These are phyloP conservation scores for Lepidium africanum DNA, from an alignment of 345 rosid genomes.

Conservation along the genomic window DNA sequence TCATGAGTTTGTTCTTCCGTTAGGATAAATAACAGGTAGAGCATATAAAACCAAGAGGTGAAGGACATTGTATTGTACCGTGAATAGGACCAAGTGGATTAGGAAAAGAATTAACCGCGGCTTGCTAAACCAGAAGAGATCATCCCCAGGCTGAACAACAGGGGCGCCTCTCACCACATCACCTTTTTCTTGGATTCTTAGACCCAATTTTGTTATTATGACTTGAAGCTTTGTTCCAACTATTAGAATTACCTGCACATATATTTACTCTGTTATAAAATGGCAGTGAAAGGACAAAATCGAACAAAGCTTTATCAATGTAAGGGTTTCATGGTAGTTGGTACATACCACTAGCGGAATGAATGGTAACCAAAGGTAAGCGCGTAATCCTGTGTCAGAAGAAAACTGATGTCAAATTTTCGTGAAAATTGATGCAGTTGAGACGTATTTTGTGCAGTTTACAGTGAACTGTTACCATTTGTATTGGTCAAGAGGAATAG, in stretches of 20 bases:
- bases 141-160: constrained; percentile 79
- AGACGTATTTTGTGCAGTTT: not conserved
- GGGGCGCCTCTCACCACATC: constrained; percentile 92
- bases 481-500: constrained; percentile 68
- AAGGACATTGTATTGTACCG: constrained; percentile 35
- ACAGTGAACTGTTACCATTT: constrained; percentile 39
- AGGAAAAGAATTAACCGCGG: constrained; percentile 76
- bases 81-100: constrained; percentile 75
- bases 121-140: constrained; percentile 87
- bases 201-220: constrained; percentile 70
- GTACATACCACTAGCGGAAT: constrained; percentile 62
- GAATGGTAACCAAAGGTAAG: constrained; percentile 74
- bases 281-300: not conserved
- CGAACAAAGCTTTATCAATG: not conserved
- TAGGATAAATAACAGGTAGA: not conserved
- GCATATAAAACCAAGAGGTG: not conserved
- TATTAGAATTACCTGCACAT: constrained; percentile 50
- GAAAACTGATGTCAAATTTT: not conserved
- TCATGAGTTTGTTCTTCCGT: not conserved
- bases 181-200: constrained; percentile 76
- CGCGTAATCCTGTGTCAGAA: constrained; percentile 44
- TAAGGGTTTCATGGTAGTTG: not conserved
- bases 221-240: constrained; percentile 84
- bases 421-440: not conserved
- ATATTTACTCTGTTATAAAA: not conserved